phyloP scores from a whole-genome alignment of 805 yeast genomes.

The Saturnispora mendoncae region DNA sequence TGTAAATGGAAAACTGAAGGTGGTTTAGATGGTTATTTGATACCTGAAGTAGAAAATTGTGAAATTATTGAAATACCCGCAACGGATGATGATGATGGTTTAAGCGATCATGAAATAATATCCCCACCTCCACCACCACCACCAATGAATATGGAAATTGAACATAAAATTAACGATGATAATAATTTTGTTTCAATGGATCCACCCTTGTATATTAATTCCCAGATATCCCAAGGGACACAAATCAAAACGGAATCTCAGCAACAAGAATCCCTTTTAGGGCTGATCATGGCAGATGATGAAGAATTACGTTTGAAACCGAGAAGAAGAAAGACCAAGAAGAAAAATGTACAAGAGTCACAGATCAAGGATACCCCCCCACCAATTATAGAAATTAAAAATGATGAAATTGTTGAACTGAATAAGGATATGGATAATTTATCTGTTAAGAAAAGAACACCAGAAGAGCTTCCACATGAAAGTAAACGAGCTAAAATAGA shows the following conservation, averaged over 20 bases:
- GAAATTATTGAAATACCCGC: background rate
- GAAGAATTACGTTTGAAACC: constrained; percentile 3
- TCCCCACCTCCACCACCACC: background rate
- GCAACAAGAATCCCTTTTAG: constrained; percentile 2
- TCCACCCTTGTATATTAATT: background rate
- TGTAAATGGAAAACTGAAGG: constrained; percentile 11
- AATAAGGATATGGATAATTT: background rate
- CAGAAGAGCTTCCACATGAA: background rate
- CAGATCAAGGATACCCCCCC: no score
- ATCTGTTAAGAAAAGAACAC: background rate
- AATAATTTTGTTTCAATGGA: background rate
- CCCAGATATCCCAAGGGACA: background rate
- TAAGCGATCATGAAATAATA: background rate
- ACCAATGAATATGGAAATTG: background rate
- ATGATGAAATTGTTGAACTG: background rate
- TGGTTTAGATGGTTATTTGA: constrained; percentile 1
- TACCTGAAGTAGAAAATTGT: constrained; percentile 1
- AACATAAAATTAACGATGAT: background rate
- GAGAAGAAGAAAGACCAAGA: constrained; percentile 3
- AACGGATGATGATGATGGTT: background rate
- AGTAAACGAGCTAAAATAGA: background rate
- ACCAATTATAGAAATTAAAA: no score
- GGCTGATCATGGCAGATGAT: constrained; percentile 6
- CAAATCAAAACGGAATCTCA: background rate
- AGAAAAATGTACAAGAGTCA: background rate